Percentiles rank a stretch among this genome's conserved stretches.
Conservation (phyloP, 345 rosid genomes). For the Eucalyptus coolabah region DNA sequence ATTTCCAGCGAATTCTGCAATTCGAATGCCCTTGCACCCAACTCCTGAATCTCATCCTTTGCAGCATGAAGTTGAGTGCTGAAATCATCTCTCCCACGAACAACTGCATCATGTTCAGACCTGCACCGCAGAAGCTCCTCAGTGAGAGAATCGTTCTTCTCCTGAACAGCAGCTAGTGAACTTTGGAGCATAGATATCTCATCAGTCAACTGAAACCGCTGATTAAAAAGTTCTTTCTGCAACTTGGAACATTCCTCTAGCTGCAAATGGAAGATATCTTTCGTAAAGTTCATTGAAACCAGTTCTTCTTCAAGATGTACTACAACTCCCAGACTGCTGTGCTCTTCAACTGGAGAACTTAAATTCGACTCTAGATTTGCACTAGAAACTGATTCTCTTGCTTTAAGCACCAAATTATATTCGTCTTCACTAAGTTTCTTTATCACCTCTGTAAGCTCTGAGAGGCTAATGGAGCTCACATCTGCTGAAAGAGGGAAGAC, state of each 20-base stretch:
- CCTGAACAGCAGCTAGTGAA: constrained; percentile 22
- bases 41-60: constrained; percentile 36
- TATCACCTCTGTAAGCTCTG: constrained; percentile 31
- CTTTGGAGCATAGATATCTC: constrained; percentile 32
- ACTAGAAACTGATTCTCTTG: constrained; percentile 19
- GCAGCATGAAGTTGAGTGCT: constrained; percentile 27
- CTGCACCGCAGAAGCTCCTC: constrained; percentile 47
- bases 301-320: constrained; percentile 57
- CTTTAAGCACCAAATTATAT: constrained; percentile 25
- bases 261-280: constrained; percentile 48
- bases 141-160: constrained; percentile 24
- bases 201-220: constrained; percentile 18
- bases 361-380: constrained; percentile 6
- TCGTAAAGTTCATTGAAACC: constrained; percentile 29
- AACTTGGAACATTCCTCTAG: constrained; percentile 44
- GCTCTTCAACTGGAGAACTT: not conserved
- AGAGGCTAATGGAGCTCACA: constrained; percentile 16
- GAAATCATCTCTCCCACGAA: constrained; percentile 31
- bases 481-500: constrained; percentile 5
- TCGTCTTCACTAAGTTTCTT: constrained; percentile 50
- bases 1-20: constrained; percentile 50
- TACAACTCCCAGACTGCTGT: constrained; percentile 2
- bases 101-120: constrained; percentile 37
- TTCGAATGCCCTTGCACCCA: constrained; percentile 32
- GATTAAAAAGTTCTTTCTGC: constrained; percentile 28